phyloP scores from a whole-genome alignment of 768 basidiomycete genomes.

The Termitomyces sp. region DNA sequence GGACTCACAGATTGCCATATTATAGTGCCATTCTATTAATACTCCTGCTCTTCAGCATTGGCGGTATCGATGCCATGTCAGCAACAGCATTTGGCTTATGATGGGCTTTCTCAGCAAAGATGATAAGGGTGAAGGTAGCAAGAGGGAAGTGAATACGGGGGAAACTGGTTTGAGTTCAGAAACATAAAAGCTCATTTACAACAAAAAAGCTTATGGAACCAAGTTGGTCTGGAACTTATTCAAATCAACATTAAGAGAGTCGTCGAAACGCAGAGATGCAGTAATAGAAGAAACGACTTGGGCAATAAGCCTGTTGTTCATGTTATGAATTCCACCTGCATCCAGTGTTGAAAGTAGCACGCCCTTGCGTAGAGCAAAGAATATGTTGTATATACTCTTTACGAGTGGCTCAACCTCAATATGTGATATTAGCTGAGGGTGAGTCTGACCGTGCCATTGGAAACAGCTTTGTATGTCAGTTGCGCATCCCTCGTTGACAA shows the following conservation, averaged over 20 bases:
- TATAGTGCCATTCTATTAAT: too few relatives aligned
- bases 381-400: slow-evolving; percentile 49
- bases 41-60: slow-evolving; percentile 49
- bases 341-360: slow-evolving; percentile 38
- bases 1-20: too few relatives aligned
- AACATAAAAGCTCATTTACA: slow-evolving; percentile 62
- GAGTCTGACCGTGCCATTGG: too few relatives aligned
- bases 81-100: slow-evolving; percentile 97
- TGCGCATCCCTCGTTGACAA: too few relatives aligned
- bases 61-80: slow-evolving; percentile 68
- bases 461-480: too few relatives aligned
- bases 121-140: slow-evolving; percentile 93
- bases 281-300: slow-evolving; percentile 99
- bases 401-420: slow-evolving; percentile 48
- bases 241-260: slow-evolving; percentile 94
- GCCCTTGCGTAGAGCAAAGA: slow-evolving; percentile 49
- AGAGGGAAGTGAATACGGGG: too few relatives aligned
- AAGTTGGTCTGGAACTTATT: slow-evolving; percentile 99
- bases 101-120: slow-evolving; percentile 90
- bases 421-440: too few relatives aligned
- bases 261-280: slow-evolving; percentile 94
- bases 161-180: slow-evolving; percentile 47
- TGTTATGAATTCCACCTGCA: slow-evolving; percentile 59
- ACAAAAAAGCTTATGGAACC: slow-evolving; percentile 78
- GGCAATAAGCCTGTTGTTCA: slow-evolving; percentile 87